A percentile compares a stretch with the other conserved stretches of the same genome.
These are phyloP conservation scores for Xanthoparmelia taractica DNA, from an alignment of 495 filamentous ascomycete genomes.

Conservation along the genomic window DNA sequence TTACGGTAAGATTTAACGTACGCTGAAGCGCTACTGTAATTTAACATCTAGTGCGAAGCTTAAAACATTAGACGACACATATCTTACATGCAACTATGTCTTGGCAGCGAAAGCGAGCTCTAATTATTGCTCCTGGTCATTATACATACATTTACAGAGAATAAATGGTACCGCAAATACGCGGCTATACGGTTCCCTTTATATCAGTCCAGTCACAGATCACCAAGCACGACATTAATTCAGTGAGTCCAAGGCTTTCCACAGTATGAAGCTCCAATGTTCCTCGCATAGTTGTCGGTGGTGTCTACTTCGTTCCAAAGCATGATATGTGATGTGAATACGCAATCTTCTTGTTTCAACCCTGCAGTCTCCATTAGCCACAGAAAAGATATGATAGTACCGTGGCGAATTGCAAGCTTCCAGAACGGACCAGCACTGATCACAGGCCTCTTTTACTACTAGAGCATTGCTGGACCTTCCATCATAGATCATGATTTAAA, in stretches of 20 bases:
- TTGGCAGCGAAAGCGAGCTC: neutral
- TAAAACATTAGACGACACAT: too few relatives aligned
- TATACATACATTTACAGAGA: neutral
- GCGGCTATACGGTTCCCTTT: neutral
- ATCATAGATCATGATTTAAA: neutral
- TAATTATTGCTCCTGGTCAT: neutral
- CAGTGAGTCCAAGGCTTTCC: neutral
- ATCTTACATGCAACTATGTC: too few relatives aligned
- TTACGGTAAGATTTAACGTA: too few relatives aligned
- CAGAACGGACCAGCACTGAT: neutral
- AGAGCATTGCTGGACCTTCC: neutral
- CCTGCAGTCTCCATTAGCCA: neutral
- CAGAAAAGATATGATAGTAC: neutral
- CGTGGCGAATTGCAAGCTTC: neutral
- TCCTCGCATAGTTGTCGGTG: neutral
- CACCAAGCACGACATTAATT: neutral
- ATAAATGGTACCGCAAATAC: neutral
- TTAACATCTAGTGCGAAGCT: too few relatives aligned
- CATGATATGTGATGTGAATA: too few relatives aligned
- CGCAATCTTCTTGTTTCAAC: neutral
- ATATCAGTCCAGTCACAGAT: neutral
- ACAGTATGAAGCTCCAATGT: neutral
- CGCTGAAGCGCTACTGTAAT: too few relatives aligned
- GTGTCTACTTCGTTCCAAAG: neutral
- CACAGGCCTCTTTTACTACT: neutral